Evolutionary conservation across 495 filamentous ascomycete genomes (phyloP), one percentile per base, ranked within the genome.

Genomic region (Xeromyces bisporus): DNA sequence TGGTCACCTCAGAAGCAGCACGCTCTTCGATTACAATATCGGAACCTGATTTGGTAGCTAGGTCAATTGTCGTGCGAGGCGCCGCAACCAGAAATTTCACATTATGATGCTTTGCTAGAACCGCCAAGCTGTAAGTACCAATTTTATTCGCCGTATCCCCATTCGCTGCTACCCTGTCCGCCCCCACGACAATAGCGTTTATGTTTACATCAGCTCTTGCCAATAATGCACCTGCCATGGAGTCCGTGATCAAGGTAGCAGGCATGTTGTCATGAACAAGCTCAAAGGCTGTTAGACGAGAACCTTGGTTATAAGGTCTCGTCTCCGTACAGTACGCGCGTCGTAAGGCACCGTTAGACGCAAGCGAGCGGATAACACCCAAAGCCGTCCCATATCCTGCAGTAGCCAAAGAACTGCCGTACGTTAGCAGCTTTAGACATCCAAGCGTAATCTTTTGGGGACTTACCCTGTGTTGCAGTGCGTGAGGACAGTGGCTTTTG

Each of bases 131-230:
- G 50, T 96, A 96, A n/a, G 89, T 97, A 17, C 89, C 89, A 35
- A 97, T 91, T 59, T 97, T 97, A 53, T 97, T 97, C 26, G 89
- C 89, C 2, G 89, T 96, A 56, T 97, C 89, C 20, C 89, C 89
- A 47, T 97, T 97, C 17, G 81, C 78, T 23, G 85, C 89, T 7
- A 97, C 91, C 29, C 89, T 73, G 50, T 97, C 89, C 12, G 89
- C 89, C 12, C 89, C 89, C 1, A 96, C 91, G 33, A 97, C 71
- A 33, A 97, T 79, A 12, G 82, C 86, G 18, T 73, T 69, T 36
- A 96, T 77, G 34, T 72, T 65, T 26, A 54, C 55, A 26, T 54
- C 52, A 27, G 67, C 47, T 36, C 67, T 63, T 31, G 69, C 68
- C 36, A 97, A 75, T 12, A 96, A 56, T 1, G 86, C 75, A 12